Base-by-base conservation (phyloP, 345 rosid genomes). In the Gossypium herbaceum region DNA sequence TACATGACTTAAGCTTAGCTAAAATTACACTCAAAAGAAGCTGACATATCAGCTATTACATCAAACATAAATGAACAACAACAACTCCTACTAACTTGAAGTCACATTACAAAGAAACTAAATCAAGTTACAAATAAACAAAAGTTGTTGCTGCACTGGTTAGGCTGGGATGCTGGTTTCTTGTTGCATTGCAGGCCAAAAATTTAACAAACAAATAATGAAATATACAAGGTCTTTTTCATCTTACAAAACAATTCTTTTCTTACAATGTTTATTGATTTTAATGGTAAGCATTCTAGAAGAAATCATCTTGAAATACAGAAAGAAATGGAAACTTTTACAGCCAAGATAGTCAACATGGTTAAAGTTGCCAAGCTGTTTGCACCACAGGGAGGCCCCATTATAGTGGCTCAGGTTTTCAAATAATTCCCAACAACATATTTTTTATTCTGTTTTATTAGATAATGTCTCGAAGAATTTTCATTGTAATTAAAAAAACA, bases 181-280 rank as follows among this genome's bases (percentile, higher is more conserved):
- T 20, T 20, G 22, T 20, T 20, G 22, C 22, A 20, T 20, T 20
- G 22, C 22, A 20, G 22, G 22, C 22, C 22, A 20, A 20, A 20
- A 20, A 20, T 20, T 20, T 20, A 20, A 20, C 22, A 20, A 20
- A 20, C 83, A 4, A 44, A 77, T 68, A 81, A 86, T 59, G 48
- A 80, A 64, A 85, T 78, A 50, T 91, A 79, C 68, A 87, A 85
- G 87, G 90, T 84, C 79, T 45, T 45, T 45, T 45, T 45, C 48
- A 45, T 45, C 2, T 45, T 10, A 45, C 12, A 45, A 45, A 10
- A 10, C 48, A 45, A 16, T 16, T 52, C 12, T 16, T 16, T 70
- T 51, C 22, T 70, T 69, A 5, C 4, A 12, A 8, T 12, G 34
- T 27, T 61, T 3, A 29, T 61, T 13, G 7, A 29, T 27, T 29